Base-by-base conservation (phyloP, 2,329 filamentous ascomycete species). In the Pezicula radicicola region DNA sequence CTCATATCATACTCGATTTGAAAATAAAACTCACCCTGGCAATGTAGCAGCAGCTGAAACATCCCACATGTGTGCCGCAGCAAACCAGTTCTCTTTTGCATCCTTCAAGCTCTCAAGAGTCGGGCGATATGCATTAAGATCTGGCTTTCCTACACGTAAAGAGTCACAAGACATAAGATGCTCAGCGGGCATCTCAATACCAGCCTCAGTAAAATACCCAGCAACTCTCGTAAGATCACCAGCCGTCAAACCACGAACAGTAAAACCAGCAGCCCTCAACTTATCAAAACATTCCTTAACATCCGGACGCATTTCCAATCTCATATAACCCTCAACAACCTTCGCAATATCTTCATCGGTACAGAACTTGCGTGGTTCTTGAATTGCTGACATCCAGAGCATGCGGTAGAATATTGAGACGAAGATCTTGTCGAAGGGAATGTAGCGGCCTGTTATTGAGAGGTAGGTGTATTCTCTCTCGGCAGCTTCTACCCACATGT, bases 51-150 rank as follows among this genome's bases (percentile, higher is more conserved):
- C 76, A n/a, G 72, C 25, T 25, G 25, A 71, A 1, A 79, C 78
- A 67, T 84, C 80, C 80, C 80, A 83, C 71, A 78, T 77, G 65
- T 83, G 80, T 19, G 78, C 80, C 1, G 80, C 80, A 1, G 77
- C 80, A 62, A 82, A 83, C 79, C 79, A 83, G 43, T 71, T 72
- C 54, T 75, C 66, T 33, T 54, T 54, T 0, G 67, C 64, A 0
- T 60, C 58, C 1, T 58, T 70, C 49, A 81, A 72, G 45, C 61
- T 64, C 18, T 71, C 69, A 28, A 75, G 63, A 5, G 77, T 61
- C 1, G 70, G 68, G 54, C 64, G 60, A 57, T 83, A 83, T 0
- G 75, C 73, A 21, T 61, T 70, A 4, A 73, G 64, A 0, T 71
- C 73, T 0, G 80, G 80, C 63, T 81, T 83, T 1, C 72, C 75